phyloP scores from a whole-genome alignment of 1,139 yeast genomes.

The Suhomyces bolitotheri region DNA sequence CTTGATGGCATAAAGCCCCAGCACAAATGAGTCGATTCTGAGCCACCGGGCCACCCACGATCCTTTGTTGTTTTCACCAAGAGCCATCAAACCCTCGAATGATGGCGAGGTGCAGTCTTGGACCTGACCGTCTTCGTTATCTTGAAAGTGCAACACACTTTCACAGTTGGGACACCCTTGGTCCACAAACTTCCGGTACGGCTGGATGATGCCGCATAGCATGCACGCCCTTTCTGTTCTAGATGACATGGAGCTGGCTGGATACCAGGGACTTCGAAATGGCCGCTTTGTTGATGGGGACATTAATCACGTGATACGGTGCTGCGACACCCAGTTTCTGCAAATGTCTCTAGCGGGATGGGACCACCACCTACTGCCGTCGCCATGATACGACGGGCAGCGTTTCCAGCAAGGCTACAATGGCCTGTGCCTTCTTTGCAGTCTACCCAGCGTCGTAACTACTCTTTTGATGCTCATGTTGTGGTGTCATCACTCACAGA shows the following conservation, averaged over 20 bases:
- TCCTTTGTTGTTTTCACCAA: conserved; percentile 73
- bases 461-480: conserved; percentile 21
- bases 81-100: conserved; percentile 92
- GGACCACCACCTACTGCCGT: background rate
- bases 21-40: conserved; percentile 83
- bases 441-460: background rate
- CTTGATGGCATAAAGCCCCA: conserved; percentile 92
- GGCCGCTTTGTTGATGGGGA: too few species aligned
- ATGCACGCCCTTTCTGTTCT: conserved; percentile 92
- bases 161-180: conserved; percentile 99
- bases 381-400: conserved; percentile 2
- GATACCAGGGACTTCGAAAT: too few species aligned
- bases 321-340: too few species aligned
- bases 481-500: conserved; percentile 40
- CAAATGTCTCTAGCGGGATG: too few species aligned
- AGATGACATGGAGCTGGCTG: conserved; percentile 43
- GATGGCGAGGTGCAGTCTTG: conserved; percentile 96
- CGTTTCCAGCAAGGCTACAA: background rate
- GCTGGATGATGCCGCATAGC: conserved; percentile 92
- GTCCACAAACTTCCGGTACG: conserved; percentile 68
- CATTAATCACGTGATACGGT: too few species aligned
- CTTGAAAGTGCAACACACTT: conserved; percentile 73
- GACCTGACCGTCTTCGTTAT: conserved; percentile 78
- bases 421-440: background rate
- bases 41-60: conserved; percentile 99